A percentile compares a stretch with the other conserved stretches of the same genome.
phyloP scores from a whole-genome alignment of 352 stramenopile genomes.

The Plasmopara viticola region DNA sequence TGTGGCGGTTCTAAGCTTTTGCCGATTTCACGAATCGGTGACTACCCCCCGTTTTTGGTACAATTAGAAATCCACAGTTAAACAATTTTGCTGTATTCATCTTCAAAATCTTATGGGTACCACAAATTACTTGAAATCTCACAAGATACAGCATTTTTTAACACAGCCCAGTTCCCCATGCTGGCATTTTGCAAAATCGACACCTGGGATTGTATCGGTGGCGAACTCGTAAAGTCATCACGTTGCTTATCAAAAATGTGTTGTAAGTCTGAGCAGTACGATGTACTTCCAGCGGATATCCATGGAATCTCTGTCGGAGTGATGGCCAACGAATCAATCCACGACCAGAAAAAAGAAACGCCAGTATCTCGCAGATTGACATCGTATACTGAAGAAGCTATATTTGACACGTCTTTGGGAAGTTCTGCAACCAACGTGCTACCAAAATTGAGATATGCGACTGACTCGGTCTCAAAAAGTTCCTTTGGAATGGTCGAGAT shows the following conservation, averaged over 20 bases:
- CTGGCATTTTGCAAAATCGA: background rate
- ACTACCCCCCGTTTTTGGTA: no score
- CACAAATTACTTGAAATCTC: no score
- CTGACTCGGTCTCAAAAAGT: slow-evolving; percentile 26
- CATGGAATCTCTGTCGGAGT: background rate
- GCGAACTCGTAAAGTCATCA: slow-evolving; percentile 1
- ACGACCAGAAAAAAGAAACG: slow-evolving; percentile 27
- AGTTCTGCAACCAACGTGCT: slow-evolving; percentile 18
- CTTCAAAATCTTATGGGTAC: no score
- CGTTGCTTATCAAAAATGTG: slow-evolving; percentile 14
- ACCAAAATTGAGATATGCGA: slow-evolving; percentile 24
- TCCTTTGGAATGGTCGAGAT: slow-evolving; percentile 18
- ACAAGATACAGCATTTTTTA: no score
- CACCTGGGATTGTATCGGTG: background rate
- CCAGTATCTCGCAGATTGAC: slow-evolving; percentile 26
- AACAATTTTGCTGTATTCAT: no score
- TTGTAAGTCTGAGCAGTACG: slow-evolving; percentile 13
- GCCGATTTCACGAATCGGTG: no score
- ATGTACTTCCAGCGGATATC: slow-evolving; percentile 18
- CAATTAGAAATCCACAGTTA: no score
- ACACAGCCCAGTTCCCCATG: no score
- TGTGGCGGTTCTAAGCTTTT: no score
- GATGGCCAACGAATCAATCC: slow-evolving; percentile 17
- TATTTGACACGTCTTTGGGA: slow-evolving; percentile 12
- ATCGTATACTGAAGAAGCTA: slow-evolving; percentile 20